Conservation (phyloP, 345 rosid species). For the Corymbia maculata region DNA sequence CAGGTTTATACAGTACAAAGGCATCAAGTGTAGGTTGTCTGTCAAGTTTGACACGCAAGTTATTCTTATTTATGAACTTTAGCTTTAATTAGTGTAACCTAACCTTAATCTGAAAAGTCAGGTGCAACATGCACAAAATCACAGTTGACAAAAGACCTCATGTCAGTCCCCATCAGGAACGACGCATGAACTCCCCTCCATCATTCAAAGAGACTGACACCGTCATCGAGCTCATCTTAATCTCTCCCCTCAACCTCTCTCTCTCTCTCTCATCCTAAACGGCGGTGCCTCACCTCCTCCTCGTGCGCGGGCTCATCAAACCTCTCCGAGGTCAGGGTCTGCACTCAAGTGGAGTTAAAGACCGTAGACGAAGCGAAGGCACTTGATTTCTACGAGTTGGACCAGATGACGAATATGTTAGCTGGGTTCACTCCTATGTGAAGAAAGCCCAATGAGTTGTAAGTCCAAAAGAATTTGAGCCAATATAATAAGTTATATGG, state of each 20-base stretch:
- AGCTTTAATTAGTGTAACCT: not conserved
- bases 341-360: slow-evolving; percentile 8
- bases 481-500: too few relatives aligned
- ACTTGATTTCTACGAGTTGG: not conserved
- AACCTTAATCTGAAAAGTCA: not conserved
- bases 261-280: not conserved
- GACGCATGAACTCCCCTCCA: not conserved
- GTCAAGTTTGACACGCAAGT: not conserved
- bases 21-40: not conserved
- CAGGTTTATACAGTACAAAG: not conserved
- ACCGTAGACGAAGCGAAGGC: not conserved
- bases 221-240: not conserved
- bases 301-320: not conserved
- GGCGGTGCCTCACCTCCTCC: not conserved
- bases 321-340: slow-evolving; percentile 46
- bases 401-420: not conserved
- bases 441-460: too few relatives aligned
- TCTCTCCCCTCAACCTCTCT: not conserved
- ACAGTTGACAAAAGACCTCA: not conserved
- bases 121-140: not conserved
- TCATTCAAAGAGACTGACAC: not conserved
- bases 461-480: too few relatives aligned
- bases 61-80: not conserved
- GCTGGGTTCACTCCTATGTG: too few relatives aligned
- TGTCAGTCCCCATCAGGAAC: not conserved